These are phyloP conservation scores for Aspergillus sp. DNA, from an alignment of 2,329 filamentous ascomycete species.

Conservation along the genomic window DNA sequence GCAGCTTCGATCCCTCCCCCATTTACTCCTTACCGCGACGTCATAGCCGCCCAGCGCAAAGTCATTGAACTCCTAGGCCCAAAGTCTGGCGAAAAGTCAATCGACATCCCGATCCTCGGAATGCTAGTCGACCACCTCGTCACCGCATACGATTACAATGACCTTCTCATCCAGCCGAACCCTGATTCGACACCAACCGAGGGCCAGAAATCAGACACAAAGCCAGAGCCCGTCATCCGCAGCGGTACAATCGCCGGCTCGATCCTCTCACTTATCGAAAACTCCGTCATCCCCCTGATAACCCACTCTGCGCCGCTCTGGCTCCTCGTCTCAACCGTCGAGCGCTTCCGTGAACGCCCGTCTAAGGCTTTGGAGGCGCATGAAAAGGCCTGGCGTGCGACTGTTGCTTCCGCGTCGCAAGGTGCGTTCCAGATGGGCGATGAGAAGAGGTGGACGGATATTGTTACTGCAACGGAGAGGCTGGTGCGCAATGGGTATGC, in stretches of 20 bases:
- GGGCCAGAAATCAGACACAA: neutral
- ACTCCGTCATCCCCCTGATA: constrained; percentile 75
- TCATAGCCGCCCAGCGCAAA: constrained; percentile 71
- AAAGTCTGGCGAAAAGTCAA: constrained; percentile 69
- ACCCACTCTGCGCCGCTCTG: constrained; percentile 77
- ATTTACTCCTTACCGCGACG: constrained; percentile 63
- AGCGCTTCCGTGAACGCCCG: constrained; percentile 71
- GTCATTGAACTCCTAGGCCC: constrained; percentile 71
- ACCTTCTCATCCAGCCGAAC: constrained; percentile 34
- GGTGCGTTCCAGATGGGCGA: constrained; percentile 54
- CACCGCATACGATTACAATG: constrained; percentile 43
- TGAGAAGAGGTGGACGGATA: constrained; percentile 65
- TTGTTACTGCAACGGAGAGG: constrained; percentile 77
- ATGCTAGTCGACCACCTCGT: constrained; percentile 72
- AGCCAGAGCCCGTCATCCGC: constrained; percentile 39
- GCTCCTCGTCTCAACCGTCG: constrained; percentile 69
- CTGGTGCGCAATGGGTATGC: constrained; percentile 76
- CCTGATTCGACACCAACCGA: constrained; percentile 1
- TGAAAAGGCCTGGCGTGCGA: constrained; percentile 85
- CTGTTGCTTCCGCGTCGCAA: constrained; percentile 48
- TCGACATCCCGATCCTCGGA: constrained; percentile 73
- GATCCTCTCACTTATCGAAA: constrained; percentile 72
- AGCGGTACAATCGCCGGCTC: constrained; percentile 53
- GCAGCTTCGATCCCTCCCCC: constrained; percentile 75
- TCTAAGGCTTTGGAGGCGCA: constrained; percentile 74